A percentile compares a stretch with the other conserved stretches of the same genome.
phyloP scores from a whole-genome alignment of 768 basidiomycete genomes.

The Trametes sanguinea region DNA sequence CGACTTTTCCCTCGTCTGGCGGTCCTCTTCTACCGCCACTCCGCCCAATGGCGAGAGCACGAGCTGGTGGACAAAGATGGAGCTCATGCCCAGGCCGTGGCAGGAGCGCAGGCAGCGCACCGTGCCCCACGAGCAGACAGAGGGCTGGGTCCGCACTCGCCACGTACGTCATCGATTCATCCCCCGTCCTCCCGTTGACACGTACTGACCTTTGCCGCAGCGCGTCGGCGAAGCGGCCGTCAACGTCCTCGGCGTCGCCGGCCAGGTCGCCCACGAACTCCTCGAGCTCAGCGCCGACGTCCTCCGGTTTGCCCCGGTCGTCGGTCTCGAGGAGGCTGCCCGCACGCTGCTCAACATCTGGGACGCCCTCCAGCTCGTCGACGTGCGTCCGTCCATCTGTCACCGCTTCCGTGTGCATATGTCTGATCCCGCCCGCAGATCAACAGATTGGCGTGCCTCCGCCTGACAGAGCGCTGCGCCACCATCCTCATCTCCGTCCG shows the following conservation, averaged over 20 bases:
- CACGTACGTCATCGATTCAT: slow-evolving; percentile 28
- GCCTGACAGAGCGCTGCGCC: slow-evolving; percentile 73
- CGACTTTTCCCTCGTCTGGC: slow-evolving; percentile 20
- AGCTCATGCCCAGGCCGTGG: slow-evolving; percentile 31
- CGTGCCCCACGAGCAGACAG: slow-evolving; percentile 32
- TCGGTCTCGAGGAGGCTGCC: slow-evolving; percentile 55
- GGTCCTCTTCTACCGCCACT: slow-evolving; percentile 12
- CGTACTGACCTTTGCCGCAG: slow-evolving; percentile 7
- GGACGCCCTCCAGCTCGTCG: slow-evolving; percentile 60
- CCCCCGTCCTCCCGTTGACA: not conserved
- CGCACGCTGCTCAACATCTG: slow-evolving; percentile 60
- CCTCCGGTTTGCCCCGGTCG: slow-evolving; percentile 53
- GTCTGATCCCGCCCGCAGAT: slow-evolving; percentile 42
- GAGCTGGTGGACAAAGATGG: slow-evolving; percentile 29
- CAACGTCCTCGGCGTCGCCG: slow-evolving; percentile 44
- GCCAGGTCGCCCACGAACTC: slow-evolving; percentile 46
- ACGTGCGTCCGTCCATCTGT: slow-evolving; percentile 45
- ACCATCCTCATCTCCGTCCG: slow-evolving; percentile 64
- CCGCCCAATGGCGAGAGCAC: slow-evolving; percentile 26
- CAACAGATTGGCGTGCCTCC: slow-evolving; percentile 67
- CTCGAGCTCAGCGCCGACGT: slow-evolving; percentile 45
- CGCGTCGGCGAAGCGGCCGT: slow-evolving; percentile 26
- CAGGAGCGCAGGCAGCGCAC: slow-evolving; percentile 28
- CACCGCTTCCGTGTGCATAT: not conserved
- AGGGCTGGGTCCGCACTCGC: slow-evolving; percentile 32